Base-by-base conservation (phyloP, 768 basidiomycete species). In the Hericium alpestre region DNA sequence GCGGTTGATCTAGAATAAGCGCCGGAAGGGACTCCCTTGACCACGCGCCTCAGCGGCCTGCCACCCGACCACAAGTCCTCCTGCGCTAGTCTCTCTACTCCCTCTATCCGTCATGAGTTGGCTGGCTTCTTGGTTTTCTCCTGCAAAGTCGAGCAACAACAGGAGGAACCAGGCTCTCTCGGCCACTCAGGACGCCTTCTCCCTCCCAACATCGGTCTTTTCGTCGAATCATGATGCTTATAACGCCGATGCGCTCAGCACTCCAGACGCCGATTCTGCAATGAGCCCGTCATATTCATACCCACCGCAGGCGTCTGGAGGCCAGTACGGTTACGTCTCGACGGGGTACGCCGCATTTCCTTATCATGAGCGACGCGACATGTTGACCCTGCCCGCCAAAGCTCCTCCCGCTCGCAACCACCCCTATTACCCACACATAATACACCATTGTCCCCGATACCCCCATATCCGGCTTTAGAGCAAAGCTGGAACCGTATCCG, bases 121-220 rank as follows among this genome's bases (percentile, higher is more conserved):
- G 87, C 72, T 90, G 51, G 71, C 77, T 27, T 80, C 81, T 62
- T 73, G 87, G 56, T 89, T 90, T 71, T 74, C 32, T 32, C 9
- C 79, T 20, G 67, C 76, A 54, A 58, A 59, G 52, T 76, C 79
- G 60, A 69, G 69, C 51, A 66, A 74, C 23, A 76, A 79, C 65
- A 76, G 74, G 59, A 65, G 75, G 38, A 72, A 82, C 57, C 78
- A 77, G 69, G 81, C 87, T 27, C 80, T 93, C 62, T 81, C 80
- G 37, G 82, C 82, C 15, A 93, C 92, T 6, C 82, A 87, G 66
- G 91, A 93, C 68, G 91, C 93, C 60, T 94, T 94, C 72, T 87
- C 88, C 51, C 76, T 95, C 38, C 88, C 90, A 48, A 87, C 87
- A 23, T 87, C 87, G 15, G 72, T 73, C 56, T 72, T 76, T 58